phyloP scores from a whole-genome alignment of 306 rosid genomes.

The Pyrus pyrifolia region DNA sequence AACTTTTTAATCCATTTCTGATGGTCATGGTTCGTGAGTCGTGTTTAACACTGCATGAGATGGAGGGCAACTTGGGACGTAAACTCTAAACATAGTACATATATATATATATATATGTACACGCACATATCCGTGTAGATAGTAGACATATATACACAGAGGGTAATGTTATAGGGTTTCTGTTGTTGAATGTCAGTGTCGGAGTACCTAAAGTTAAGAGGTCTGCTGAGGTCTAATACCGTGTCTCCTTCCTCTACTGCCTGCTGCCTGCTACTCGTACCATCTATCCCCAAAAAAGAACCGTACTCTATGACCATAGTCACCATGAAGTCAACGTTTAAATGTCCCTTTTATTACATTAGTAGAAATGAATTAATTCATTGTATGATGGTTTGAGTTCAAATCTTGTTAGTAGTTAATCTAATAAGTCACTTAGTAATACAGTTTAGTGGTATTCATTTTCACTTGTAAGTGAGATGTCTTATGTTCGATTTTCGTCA shows the following conservation, averaged over 20 bases:
- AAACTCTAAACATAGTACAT: not conserved
- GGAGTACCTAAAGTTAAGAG: not conserved
- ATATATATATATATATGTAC: no score
- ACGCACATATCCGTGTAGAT: no score
- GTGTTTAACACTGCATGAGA: not conserved
- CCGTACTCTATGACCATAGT: not conserved
- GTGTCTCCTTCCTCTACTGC: not conserved
- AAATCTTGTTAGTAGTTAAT: no score
- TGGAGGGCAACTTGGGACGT: not conserved
- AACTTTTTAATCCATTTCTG: no score
- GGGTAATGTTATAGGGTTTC: not conserved
- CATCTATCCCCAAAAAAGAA: not conserved
- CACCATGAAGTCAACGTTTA: not conserved
- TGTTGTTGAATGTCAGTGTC: not conserved
- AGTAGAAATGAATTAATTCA: rapidly evolving
- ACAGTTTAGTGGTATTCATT: rapidly evolving
- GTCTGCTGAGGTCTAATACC: not conserved
- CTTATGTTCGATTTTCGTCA: rapidly evolving
- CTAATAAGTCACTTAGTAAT: no score
- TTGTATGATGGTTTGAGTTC: rapidly evolving
- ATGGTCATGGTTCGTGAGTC: no score
- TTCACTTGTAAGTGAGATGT: no score
- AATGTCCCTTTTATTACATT: no score
- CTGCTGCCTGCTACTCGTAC: not conserved
- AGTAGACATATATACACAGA: no score